Base-by-base conservation (phyloP, 306 rosid genomes). In the Castanospermum australe region DNA sequence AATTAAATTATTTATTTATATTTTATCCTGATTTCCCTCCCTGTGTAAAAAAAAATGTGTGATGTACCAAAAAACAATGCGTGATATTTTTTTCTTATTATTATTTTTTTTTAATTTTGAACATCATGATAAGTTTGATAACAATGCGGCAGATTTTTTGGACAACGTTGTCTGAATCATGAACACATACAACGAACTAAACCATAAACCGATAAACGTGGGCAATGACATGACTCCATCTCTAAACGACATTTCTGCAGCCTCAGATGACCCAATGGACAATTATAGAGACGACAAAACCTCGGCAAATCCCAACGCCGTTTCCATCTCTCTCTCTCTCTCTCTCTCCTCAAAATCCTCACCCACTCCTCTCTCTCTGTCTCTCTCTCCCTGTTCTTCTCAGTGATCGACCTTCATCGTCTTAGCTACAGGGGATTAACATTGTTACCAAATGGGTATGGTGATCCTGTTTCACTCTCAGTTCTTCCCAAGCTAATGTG, bases 391-490 rank as follows among this genome's bases (percentile, higher is more conserved):
- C 39, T 32, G 4, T 30, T 48, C 8, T 3, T 75, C 5, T 69
- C 30, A 11, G 35, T 25, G 9, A 20, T 17, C 41, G 66, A 78
- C 41, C 62, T 47, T 77, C 41, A 25, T 67, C 50, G 1, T 28
- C 47, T 22, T 0, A 28, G 48, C 81, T 15, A 2, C 42, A 8
- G 51, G 67, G 41, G 13, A 38, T 2, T 44, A 18, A 47, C 22
- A 77, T 54, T 42, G 10, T 47, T 30, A 8, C 71, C 21, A n/a
- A n/a, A 79, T 79, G 83, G 83, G 83, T 79, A 79, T 69, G 8
- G 13, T 18, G 17, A 17, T 39, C 35, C 22, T 38, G 47, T 8
- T 56, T 41, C 11, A 41, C 78, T 0, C 39, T 57, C 6, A 25
- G 0, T 39, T 63, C 15, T 39, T 8, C 8, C 41, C 11, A 9